Evolutionary conservation across 2,329 filamentous ascomycete species (phyloP), one percentile per base, ranked within the genome.

Genomic region (Teratosphaeria zuluensis): DNA sequence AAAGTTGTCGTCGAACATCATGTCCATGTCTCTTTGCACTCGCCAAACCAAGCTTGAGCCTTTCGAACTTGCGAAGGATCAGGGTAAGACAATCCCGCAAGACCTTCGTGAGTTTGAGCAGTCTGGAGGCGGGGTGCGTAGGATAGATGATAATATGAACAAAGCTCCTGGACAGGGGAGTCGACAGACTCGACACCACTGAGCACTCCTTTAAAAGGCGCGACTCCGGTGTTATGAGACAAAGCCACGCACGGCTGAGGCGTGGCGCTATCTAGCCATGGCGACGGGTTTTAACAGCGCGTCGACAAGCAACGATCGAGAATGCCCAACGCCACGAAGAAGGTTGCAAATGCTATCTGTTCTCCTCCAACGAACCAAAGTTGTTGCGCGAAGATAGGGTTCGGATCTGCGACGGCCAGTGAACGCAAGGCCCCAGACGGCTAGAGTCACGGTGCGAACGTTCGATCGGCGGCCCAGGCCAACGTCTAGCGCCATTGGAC

Each of bases 1-100:
- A 62, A 71, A 71, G 68, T 68, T 65, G 31, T 66, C 61, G 63
- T 66, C 64, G 59, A 70, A 69, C 68, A 69, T 70, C 21, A 51
- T 63, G 57, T 32, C 21, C 5, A 24, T 19, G 8, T n/a, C 12
- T 24, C 35, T 8, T 31, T 35, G 51, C 12, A 30, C 14, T 12
- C 8, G 21, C 21, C 14, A 52, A 9, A 51, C 8, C 28, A 51
- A 51, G 19, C 19, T 21, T 21, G 19, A 31, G 30, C 51, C 16
- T 24, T 31, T 31, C 12, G 4, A 21, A n/a, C 52, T 31, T 53
- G 28, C 19, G 8, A 21, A 53, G 28, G 31, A 35, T 4, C 24
- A 30, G n/a, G 4, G 51, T 53, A 21, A 31, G 32, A 53, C 28
- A 52, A 16, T 24, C 16, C 51, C 21, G 51, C 51, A 52, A 52